A percentile compares a stretch with the other conserved stretches of the same genome.
Evolutionary conservation across 257 asterid genomes (phyloP).

Genomic region (Phtheirospermum japonicum): DNA sequence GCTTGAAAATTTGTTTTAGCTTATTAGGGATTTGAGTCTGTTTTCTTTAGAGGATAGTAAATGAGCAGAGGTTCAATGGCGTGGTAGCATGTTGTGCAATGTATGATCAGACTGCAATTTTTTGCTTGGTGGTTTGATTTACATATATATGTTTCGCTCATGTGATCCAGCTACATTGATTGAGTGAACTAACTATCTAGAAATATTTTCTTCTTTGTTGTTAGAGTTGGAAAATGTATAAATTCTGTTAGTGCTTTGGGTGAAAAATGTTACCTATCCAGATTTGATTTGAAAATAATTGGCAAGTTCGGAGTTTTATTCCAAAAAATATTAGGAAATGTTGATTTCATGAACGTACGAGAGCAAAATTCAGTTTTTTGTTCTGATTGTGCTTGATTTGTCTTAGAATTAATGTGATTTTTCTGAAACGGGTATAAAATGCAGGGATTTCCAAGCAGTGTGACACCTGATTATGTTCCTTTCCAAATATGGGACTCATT

Average conservation of each 20-base stretch:
- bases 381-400: constrained; percentile 12
- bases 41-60: not conserved
- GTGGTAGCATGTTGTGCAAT: constrained; percentile 15
- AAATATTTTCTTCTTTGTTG: not conserved
- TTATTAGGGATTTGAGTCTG: constrained; percentile 10
- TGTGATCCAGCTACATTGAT: constrained; percentile 7
- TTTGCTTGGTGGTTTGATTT: constrained; percentile 11
- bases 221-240: not conserved
- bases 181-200: not conserved
- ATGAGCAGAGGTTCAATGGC: constrained; percentile 2
- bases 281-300: constrained; percentile 10
- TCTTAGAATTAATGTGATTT: not conserved
- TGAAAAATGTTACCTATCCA: not conserved
- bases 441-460: constrained; percentile 95
- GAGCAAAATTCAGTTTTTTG: not conserved
- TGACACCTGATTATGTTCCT: constrained; percentile 83
- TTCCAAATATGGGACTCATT: constrained; percentile 92
- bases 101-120: not conserved
- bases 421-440: constrained; percentile 24
- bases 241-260: constrained; percentile 4
- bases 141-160: not conserved
- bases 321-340: not conserved
- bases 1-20: not conserved
- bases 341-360: not conserved
- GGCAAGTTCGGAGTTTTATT: constrained; percentile 8